Conservation (phyloP, 345 rosid genomes). For the Erysimum cheiranthoides region DNA sequence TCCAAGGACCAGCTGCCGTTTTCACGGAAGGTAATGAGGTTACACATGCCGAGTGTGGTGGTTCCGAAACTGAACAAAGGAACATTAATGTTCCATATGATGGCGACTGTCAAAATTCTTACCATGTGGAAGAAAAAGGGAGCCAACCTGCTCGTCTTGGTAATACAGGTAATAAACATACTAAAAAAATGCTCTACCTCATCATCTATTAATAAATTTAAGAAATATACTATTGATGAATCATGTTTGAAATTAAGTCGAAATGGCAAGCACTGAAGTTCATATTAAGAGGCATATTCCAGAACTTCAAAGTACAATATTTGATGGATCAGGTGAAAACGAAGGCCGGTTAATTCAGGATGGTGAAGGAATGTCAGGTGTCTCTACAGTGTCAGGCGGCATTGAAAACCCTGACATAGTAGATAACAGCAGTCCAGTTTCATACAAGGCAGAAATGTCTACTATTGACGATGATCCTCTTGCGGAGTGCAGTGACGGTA, state of each 20-base stretch:
- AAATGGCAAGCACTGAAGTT: slow-evolving; percentile 41
- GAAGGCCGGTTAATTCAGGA: slow-evolving; percentile 44
- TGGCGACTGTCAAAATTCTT: slow-evolving; percentile 39
- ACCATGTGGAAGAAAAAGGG: slow-evolving; percentile 44
- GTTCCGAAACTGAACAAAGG: slow-evolving; percentile 39
- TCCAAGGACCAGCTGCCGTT: slow-evolving; percentile 51
- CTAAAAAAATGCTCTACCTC: slow-evolving; percentile 36
- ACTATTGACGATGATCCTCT: slow-evolving; percentile 49
- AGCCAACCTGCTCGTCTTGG: slow-evolving; percentile 38
- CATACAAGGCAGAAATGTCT: slow-evolving; percentile 50
- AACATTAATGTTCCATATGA: slow-evolving; percentile 37
- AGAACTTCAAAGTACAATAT: slow-evolving; percentile 36
- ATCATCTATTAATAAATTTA: slow-evolving; percentile 32
- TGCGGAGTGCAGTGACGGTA: slow-evolving; percentile 57
- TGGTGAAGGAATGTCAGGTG: slow-evolving; percentile 49
- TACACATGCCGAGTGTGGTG: slow-evolving; percentile 31
- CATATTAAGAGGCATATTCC: slow-evolving; percentile 33
- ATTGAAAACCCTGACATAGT: slow-evolving; percentile 43
- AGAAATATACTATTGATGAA: slow-evolving; percentile 37
- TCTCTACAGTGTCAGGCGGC: slow-evolving; percentile 48
- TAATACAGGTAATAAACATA: slow-evolving; percentile 40
- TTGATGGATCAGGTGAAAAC: slow-evolving; percentile 39
- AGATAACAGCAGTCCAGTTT: slow-evolving; percentile 49
- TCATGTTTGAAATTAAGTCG: slow-evolving; percentile 43
- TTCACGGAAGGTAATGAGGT: slow-evolving; percentile 43